Base-by-base conservation (phyloP, 164 flowering plant genomes). In the Piper longum region DNA sequence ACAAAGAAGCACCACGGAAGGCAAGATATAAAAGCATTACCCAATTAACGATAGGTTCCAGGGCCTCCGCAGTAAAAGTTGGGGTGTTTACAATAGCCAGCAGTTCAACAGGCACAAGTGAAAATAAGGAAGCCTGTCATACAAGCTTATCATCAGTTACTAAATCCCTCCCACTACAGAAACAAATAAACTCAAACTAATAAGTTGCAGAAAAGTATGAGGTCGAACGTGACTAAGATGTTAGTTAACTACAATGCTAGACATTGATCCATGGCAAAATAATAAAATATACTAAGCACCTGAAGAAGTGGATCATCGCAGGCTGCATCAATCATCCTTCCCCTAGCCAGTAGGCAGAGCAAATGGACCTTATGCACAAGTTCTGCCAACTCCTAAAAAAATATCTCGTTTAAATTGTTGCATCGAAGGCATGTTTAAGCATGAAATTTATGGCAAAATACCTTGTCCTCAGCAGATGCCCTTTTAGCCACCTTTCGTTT, bases 301-400 rank as follows among this genome's bases (percentile, higher is more conserved):
- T 93, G 96, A 81, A 88, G 84, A 43, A 93, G 83, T 72, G 90
- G 86, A 77, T 93, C 96, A 77, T 77, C 68, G 66, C 97, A 93
- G 71, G 91, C 96, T 59, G 67, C 70, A 63, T 93, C 98, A 64
- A 86, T 70, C 72, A 89, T 64, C 73, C 98, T 81, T 63, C 98
- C 98, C 66, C 98, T 76, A 55, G 84, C 96, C 67, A 93, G 79
- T 62, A 93, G 77, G 76, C 98, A 89, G 62, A 93, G 85, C 71
- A 93, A 76, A 81, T 93, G 91, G 66, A 74, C 89, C 77, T 85
- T 93, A 73, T 93, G 98, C 66, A 84, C 90, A 54, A 84, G 81
- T 77, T 88, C 96, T 56, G 96, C 91, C 68, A 83, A 57, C 77
- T 85, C 97, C 98, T 93, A 51, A 55, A 17, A 48, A 58, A 58